Evolutionary conservation across 345 rosid species (phyloP), one percentile per base, ranked within the genome.

Genomic region (Eucalyptus sp.): DNA sequence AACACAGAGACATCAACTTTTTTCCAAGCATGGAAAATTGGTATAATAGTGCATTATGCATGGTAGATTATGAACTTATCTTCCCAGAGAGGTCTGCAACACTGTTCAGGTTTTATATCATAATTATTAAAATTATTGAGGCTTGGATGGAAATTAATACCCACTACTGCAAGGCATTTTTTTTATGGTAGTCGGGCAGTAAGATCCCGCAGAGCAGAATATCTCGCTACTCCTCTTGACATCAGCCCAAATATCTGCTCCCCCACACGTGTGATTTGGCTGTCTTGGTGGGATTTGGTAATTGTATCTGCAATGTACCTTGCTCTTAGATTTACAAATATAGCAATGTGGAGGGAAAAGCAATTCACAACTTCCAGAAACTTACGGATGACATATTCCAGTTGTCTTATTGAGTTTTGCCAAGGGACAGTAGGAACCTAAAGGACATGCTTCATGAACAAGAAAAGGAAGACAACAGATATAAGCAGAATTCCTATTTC

Each of bases 331-430:
- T 62, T 33, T 31, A 84, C 85, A 31, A 60, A 90, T 91, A 54
- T 84, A 18, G 44, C 71, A 88, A 86, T 87, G 41, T 49, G 71
- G 10, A 81, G 50, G 89, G 48, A 87, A 86, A 50, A 41, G 20
- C 50, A 43, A 88, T 50, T 62, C 25, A 80, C 33, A 24, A 52
- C 24, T 50, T 48, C 89, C 41, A 50, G 50, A 85, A 92, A 95
- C 99, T 94, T 93, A 97, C 99, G 99, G 98, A 79, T 95, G 95
- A 86, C 99, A 97, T 31, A 90, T 79, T 92, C 97, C 98, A 3
- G 98, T 95, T 51, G 94, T 80, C 89, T 90, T 93, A 92, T 97
- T 97, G 89, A 97, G 96, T 88, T 90, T 93, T 83, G 98, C 99
- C 86, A 91, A 92, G 14, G 98, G 99, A 88, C 98, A 97, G 89